phyloP scores from a whole-genome alignment of 495 filamentous ascomycete genomes.

The Aspergillus ostianus region DNA sequence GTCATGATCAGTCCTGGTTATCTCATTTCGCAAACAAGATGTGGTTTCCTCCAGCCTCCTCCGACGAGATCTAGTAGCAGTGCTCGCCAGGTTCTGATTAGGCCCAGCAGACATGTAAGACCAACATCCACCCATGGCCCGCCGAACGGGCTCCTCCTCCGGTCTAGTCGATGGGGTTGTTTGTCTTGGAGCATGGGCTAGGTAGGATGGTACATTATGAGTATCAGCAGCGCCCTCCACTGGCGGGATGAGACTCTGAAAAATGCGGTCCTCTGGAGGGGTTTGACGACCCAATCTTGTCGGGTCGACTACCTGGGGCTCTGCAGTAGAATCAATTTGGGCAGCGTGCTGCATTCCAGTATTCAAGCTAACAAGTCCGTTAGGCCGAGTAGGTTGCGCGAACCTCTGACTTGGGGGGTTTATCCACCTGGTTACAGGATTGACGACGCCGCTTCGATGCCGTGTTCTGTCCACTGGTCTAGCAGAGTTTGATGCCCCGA shows the following conservation, averaged over 20 bases:
- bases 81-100: background rate
- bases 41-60: slow-evolving; percentile 3
- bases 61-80: slow-evolving; percentile 2
- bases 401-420: background rate
- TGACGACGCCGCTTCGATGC: slow-evolving; percentile 1
- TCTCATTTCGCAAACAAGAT: background rate
- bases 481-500: slow-evolving; percentile 4
- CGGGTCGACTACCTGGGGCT: too few relatives aligned
- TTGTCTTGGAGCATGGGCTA: background rate
- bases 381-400: background rate
- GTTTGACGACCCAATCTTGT: background rate
- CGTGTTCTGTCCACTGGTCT: background rate
- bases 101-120: background rate
- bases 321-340: slow-evolving; percentile 7
- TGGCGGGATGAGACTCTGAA: background rate
- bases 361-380: slow-evolving; percentile 18
- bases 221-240: background rate
- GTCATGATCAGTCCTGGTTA: background rate
- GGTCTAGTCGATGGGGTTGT: background rate
- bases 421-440: slow-evolving; percentile 4
- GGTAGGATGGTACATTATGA: background rate
- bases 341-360: slow-evolving; percentile 14
- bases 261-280: background rate
- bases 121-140: background rate
- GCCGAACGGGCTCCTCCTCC: background rate